phyloP scores from a whole-genome alignment of 2,329 filamentous ascomycete genomes.

The Cercospora janseana region DNA sequence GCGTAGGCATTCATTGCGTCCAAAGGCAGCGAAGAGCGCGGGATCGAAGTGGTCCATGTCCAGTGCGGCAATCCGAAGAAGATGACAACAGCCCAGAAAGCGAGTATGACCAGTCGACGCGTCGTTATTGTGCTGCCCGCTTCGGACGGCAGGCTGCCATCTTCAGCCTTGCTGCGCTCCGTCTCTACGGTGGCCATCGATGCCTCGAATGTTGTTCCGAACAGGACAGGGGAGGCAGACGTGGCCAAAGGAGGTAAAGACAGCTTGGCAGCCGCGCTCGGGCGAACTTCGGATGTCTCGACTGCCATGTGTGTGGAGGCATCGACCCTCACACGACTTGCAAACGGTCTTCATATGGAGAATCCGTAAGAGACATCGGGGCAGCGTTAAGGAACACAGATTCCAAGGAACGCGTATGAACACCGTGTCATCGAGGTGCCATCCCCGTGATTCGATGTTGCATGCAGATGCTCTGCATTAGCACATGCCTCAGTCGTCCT shows the following conservation, averaged over 20 bases:
- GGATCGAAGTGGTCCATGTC: slow-evolving; percentile 93
- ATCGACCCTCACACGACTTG: too few species aligned
- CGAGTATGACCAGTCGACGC: slow-evolving; percentile 72
- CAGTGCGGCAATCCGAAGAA: slow-evolving; percentile 87
- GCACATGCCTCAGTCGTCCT: too few species aligned
- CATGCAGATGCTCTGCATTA: too few species aligned
- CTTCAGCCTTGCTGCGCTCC: slow-evolving; percentile 1
- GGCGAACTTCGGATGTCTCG: neutral
- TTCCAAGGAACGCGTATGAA: too few species aligned
- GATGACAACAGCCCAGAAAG: slow-evolving; percentile 87
- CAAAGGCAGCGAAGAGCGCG: slow-evolving; percentile 78
- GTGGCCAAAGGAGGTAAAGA: slow-evolving; percentile 11
- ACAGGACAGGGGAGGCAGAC: slow-evolving; percentile 7
- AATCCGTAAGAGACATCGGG: too few species aligned
- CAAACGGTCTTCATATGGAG: too few species aligned
- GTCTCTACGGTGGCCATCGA: slow-evolving; percentile 11
- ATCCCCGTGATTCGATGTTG: too few species aligned
- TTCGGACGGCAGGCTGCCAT: neutral
- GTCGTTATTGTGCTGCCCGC: slow-evolving; percentile 73
- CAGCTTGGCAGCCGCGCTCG: slow-evolving; percentile 4
- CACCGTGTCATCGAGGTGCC: too few species aligned
- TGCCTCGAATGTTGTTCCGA: slow-evolving; percentile 7
- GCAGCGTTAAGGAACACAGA: too few species aligned
- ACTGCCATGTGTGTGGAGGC: too few species aligned
- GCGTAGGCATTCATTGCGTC: slow-evolving; percentile 88